Evolutionary conservation across 768 basidiomycete genomes (phyloP).

Genomic region (Wakefieldia striispora): DNA sequence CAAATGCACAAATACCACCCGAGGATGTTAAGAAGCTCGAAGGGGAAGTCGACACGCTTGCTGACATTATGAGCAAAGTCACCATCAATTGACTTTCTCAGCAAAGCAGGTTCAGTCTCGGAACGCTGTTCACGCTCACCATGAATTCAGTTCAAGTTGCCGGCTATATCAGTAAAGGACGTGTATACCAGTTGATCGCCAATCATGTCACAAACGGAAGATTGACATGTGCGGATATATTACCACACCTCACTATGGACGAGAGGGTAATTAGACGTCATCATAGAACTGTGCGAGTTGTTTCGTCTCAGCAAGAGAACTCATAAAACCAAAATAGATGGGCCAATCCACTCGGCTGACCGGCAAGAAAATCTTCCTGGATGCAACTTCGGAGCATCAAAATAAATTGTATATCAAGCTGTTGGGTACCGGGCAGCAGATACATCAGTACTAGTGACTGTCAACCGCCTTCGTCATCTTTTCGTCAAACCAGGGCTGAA

Average conservation of each 20-base stretch:
- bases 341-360: too few relatives aligned
- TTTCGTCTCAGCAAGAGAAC: not conserved
- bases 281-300: not conserved
- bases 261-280: not conserved
- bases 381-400: too few relatives aligned
- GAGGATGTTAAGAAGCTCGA: slow-evolving; percentile 30
- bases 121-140: not conserved
- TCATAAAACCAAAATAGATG: too few relatives aligned
- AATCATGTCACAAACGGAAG: slow-evolving; percentile 10
- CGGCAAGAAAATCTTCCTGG: too few relatives aligned
- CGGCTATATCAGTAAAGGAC: not conserved
- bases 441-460: too few relatives aligned
- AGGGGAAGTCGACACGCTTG: slow-evolving; percentile 53
- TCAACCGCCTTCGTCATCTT: not conserved
- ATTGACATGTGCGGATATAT: not conserved
- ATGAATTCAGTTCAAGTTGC: slow-evolving; percentile 3
- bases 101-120: not conserved
- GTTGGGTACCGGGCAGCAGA: too few relatives aligned
- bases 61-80: slow-evolving; percentile 66
- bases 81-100: slow-evolving; percentile 36
- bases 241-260: not conserved
- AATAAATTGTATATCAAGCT: too few relatives aligned
- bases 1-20: slow-evolving; percentile 19
- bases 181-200: slow-evolving; percentile 25
- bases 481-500: slow-evolving; percentile 14